phyloP scores from a whole-genome alignment of 768 basidiomycete species.

The Roridomyces roridus region DNA sequence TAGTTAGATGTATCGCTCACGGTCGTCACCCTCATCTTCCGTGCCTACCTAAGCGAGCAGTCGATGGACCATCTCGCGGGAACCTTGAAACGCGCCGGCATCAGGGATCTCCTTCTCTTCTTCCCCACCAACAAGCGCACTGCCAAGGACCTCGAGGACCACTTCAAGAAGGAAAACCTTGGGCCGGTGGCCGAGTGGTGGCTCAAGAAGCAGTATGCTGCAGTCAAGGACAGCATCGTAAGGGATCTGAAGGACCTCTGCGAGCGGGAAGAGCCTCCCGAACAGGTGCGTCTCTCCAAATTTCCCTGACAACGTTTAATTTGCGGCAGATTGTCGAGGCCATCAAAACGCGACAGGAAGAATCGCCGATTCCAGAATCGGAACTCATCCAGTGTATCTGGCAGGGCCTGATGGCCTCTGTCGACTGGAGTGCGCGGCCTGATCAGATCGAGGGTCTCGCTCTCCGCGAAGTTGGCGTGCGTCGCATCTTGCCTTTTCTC shows the following conservation, averaged over 20 bases:
- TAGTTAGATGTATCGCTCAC: conserved; percentile 74
- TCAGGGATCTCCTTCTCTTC: conserved; percentile 86
- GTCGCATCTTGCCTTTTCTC: conserved; percentile 32
- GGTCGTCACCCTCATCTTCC: conserved; percentile 81
- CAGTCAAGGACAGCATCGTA: conserved; percentile 79
- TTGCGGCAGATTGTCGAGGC: conserved; percentile 70
- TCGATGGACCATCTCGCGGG: conserved; percentile 89
- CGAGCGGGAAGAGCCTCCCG: conserved; percentile 69
- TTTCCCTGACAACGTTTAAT: too few relatives aligned
- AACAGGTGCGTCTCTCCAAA: conserved; percentile 60
- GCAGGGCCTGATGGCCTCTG: conserved; percentile 86
- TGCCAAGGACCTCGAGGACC: conserved; percentile 75
- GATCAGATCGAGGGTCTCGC: conserved; percentile 92
- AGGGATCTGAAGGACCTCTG: conserved; percentile 72
- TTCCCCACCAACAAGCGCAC: conserved; percentile 88
- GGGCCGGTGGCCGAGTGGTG: conserved; percentile 92
- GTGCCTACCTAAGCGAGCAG: conserved; percentile 80
- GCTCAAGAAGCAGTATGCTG: conserved; percentile 85
- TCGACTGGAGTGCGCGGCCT: conserved; percentile 89
- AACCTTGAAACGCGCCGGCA: conserved; percentile 81
- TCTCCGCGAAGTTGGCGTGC: conserved; percentile 85
- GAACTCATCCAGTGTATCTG: conserved; percentile 91
- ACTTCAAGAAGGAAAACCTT: conserved; percentile 84
- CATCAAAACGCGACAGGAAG: conserved; percentile 76
- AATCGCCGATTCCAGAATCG: conserved; percentile 81